phyloP scores from a whole-genome alignment of 441 rosid species.

The Gossypium schwendimanii region DNA sequence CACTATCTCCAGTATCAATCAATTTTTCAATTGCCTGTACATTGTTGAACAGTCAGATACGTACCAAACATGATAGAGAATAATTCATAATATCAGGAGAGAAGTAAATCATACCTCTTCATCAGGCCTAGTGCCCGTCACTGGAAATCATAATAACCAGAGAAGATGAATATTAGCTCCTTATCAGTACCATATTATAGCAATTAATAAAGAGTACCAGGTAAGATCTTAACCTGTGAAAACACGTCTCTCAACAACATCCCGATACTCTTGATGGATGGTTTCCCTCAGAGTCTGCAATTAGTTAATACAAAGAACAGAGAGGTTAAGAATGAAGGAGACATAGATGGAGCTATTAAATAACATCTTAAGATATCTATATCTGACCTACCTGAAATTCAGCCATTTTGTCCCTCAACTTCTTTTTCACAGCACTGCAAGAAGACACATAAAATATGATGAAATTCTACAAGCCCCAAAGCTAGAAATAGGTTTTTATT shows the following conservation, averaged over 20 bases:
- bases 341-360: background rate
- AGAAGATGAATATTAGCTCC: conserved; percentile 21
- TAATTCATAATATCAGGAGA: background rate
- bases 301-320: background rate
- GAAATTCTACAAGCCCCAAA: background rate
- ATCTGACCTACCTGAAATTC: conserved; percentile 71
- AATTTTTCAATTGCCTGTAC: conserved; percentile 77
- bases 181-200: conserved; percentile 7
- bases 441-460: background rate
- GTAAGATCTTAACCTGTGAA: conserved; percentile 63
- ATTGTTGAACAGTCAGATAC: conserved; percentile 16
- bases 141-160: conserved; percentile 37
- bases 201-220: conserved; percentile 1
- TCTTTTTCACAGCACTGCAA: conserved; percentile 80
- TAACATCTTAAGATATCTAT: background rate
- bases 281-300: conserved; percentile 72
- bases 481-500: background rate
- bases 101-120: conserved; percentile 61
- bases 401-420: conserved; percentile 86
- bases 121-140: conserved; percentile 85
- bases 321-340: background rate
- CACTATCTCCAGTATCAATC: conserved; percentile 97
- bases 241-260: conserved; percentile 95
- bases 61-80: conserved; percentile 11
- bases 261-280: conserved; percentile 93